Percentiles rank a stretch among this genome's conserved stretches.
phyloP scores from a whole-genome alignment of 768 basidiomycete genomes.

The Lenzites betulinus region DNA sequence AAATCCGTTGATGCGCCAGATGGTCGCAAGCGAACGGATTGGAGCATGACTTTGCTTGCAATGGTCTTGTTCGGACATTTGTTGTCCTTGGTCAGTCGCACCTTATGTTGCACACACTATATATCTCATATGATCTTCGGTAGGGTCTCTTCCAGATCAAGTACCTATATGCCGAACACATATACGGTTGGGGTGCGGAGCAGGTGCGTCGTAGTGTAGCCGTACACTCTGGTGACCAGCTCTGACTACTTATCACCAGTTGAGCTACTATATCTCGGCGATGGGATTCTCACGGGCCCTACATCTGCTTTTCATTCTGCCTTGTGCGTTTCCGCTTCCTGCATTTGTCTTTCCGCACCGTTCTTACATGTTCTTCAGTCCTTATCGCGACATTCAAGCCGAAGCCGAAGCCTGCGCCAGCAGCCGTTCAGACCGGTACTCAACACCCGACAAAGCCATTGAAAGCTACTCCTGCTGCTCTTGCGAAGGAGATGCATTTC shows the following conservation, averaged over 20 bases:
- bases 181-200: conserved; percentile 67
- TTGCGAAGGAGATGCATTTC: conserved; percentile 64
- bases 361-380: conserved; percentile 44
- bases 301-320: conserved; percentile 67
- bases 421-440: conserved; percentile 12
- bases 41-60: conserved; percentile 73
- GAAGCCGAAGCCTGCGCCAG: conserved; percentile 25
- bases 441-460: conserved; percentile 34
- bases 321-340: conserved; percentile 47
- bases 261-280: conserved; percentile 76
- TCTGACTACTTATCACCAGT: conserved; percentile 32
- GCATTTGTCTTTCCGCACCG: conserved; percentile 17
- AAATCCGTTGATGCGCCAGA: conserved; percentile 44
- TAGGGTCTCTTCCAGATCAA: conserved; percentile 75
- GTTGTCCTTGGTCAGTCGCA: conserved; percentile 58
- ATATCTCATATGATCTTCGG: not conserved
- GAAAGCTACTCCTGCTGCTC: conserved; percentile 49
- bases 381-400: conserved; percentile 64
- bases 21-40: conserved; percentile 54
- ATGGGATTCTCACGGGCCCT: conserved; percentile 65
- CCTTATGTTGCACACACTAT: not conserved
- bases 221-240: not conserved
- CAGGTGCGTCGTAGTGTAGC: conserved; percentile 38
- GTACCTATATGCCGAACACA: conserved; percentile 75
- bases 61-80: conserved; percentile 62